These are phyloP conservation scores for Colletotrichum cereale DNA, from an alignment of 2,329 filamentous ascomycete genomes.

Conservation along the genomic window DNA sequence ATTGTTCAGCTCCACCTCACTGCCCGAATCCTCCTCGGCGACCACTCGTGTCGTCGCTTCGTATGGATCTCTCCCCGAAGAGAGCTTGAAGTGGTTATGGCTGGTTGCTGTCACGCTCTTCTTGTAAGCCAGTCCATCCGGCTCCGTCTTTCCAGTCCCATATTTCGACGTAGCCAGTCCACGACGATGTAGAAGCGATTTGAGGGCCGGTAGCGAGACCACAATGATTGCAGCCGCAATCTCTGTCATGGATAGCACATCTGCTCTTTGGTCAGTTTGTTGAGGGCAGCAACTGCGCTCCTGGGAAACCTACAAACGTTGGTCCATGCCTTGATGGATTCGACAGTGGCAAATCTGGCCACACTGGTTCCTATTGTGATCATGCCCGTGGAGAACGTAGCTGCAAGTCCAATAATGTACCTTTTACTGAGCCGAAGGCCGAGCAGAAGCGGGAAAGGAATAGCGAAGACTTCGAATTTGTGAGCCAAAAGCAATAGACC, in stretches of 20 bases:
- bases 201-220: slow-evolving; percentile 42
- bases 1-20: slow-evolving; percentile 42
- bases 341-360: slow-evolving; percentile 42
- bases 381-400: slow-evolving; percentile 42
- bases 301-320: slow-evolving; percentile 42
- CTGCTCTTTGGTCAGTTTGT: slow-evolving; percentile 14
- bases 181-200: slow-evolving; percentile 41
- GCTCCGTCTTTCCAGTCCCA: slow-evolving; percentile 23
- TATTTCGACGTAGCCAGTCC: slow-evolving; percentile 33
- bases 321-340: slow-evolving; percentile 42
- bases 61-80: slow-evolving; percentile 42
- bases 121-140: slow-evolving; percentile 28
- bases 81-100: slow-evolving; percentile 41
- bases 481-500: neutral
- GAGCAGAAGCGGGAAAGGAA: slow-evolving; percentile 42
- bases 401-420: slow-evolving; percentile 42
- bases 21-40: slow-evolving; percentile 39
- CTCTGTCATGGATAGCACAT: slow-evolving; percentile 43
- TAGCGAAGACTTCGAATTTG: slow-evolving; percentile 40
- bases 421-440: slow-evolving; percentile 41
- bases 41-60: slow-evolving; percentile 30
- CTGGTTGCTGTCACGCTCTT: slow-evolving; percentile 23
- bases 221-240: slow-evolving; percentile 43
- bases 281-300: fast-evolving
- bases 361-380: slow-evolving; percentile 43